phyloP scores from a whole-genome alignment of 1,139 yeast species.

The Suhomyces taliae region DNA sequence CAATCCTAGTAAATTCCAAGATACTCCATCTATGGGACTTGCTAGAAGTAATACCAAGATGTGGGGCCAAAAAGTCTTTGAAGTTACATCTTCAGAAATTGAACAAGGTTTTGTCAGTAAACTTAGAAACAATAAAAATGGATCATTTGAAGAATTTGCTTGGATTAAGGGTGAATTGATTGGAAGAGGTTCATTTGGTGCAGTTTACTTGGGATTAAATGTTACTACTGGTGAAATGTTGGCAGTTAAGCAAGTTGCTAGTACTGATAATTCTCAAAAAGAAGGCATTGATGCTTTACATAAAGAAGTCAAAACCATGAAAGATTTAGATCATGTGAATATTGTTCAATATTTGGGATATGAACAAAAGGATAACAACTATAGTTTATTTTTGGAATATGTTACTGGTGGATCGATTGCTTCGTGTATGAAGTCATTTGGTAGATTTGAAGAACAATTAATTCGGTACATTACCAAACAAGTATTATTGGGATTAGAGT shows the following conservation, averaged over 20 bases:
- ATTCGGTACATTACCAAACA: slow-evolving; percentile 77
- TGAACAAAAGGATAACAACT: slow-evolving; percentile 72
- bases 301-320: slow-evolving; percentile 91
- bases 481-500: slow-evolving; percentile 78
- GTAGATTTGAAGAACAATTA: slow-evolving; percentile 77
- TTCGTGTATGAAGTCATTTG: slow-evolving; percentile 77
- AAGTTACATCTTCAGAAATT: slow-evolving; percentile 76
- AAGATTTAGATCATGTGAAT: slow-evolving; percentile 89
- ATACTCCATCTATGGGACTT: slow-evolving; percentile 38
- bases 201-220: slow-evolving; percentile 87
- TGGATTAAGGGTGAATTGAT: slow-evolving; percentile 98
- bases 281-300: slow-evolving; percentile 81
- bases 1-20: slow-evolving; percentile 89
- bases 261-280: slow-evolving; percentile 38
- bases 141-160: slow-evolving; percentile 80
- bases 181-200: slow-evolving; percentile 98
- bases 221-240: slow-evolving; percentile 98
- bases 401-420: slow-evolving; percentile 99
- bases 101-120: slow-evolving; percentile 59
- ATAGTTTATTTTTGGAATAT: slow-evolving; percentile 87
- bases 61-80: slow-evolving; percentile 96
- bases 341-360: slow-evolving; percentile 95
- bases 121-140: slow-evolving; percentile 57
- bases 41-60: slow-evolving; percentile 85
- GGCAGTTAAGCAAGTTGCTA: slow-evolving; percentile 94